Conservation (phyloP, 495 filamentous ascomycete genomes). For the Hypoxylon rickii region DNA sequence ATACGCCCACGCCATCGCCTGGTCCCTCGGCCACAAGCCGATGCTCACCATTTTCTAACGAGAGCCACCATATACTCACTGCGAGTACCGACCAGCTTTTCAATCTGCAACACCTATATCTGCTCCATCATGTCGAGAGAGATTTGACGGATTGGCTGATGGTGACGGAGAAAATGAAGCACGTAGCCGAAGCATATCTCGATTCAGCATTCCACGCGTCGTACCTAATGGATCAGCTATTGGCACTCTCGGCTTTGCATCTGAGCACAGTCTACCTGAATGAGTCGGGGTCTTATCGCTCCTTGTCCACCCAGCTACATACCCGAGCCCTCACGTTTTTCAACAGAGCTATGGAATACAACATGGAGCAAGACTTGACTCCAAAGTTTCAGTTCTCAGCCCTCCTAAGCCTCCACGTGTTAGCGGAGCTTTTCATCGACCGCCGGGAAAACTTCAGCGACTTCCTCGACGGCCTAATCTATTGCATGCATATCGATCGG, state of each 20-base stretch:
- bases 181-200: background rate
- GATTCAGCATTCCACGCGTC: conserved; percentile 39
- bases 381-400: conserved; percentile 55
- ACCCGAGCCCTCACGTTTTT: conserved; percentile 45
- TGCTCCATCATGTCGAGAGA: conserved; percentile 34
- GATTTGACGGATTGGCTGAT: background rate
- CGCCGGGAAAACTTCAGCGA: conserved; percentile 38
- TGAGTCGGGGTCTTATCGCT: too few species aligned
- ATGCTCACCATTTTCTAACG: background rate
- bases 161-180: background rate
- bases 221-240: conserved; percentile 50
- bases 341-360: conserved; percentile 29
- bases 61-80: background rate
- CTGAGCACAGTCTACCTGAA: conserved; percentile 42
- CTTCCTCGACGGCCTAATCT: conserved; percentile 47
- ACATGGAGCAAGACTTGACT: conserved; percentile 45
- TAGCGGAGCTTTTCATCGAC: conserved; percentile 48
- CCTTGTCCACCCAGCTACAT: conserved; percentile 49
- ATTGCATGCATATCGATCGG: conserved; percentile 49
- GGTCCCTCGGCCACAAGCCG: background rate
- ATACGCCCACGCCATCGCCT: background rate
- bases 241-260: conserved; percentile 51
- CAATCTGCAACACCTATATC: conserved; percentile 38
- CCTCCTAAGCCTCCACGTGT: conserved; percentile 49
- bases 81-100: conserved; percentile 4